Conservation (phyloP, 2,329 filamentous ascomycete genomes). For the Talaromyces sp. region DNA sequence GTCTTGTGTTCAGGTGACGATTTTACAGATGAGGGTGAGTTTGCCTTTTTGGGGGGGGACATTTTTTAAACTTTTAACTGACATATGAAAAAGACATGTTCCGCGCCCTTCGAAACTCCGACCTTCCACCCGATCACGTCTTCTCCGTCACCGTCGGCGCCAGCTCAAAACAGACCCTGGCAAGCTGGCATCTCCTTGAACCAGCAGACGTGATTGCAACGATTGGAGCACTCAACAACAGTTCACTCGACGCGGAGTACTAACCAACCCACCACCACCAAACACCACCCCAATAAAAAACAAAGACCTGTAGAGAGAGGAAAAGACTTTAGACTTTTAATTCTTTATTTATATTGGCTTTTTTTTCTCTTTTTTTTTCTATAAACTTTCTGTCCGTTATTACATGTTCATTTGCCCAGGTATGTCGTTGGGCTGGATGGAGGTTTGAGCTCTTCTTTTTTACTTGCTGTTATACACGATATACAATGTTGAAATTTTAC, state of each 20-base stretch:
- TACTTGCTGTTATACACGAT: not conserved
- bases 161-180: conserved; percentile 85
- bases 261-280: not conserved
- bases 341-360: not conserved
- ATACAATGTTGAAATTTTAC: not conserved
- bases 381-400: not conserved
- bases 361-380: not conserved
- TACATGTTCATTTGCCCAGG: not conserved
- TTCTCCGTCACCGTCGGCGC: conserved; percentile 91
- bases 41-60: too few relatives aligned
- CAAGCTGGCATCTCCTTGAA: conserved; percentile 83
- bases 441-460: not conserved
- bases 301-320: not conserved
- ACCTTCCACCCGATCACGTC: conserved; percentile 59
- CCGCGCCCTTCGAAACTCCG: conserved; percentile 61
- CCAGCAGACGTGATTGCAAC: conserved; percentile 78
- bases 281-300: not conserved
- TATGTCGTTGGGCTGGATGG: not conserved
- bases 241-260: conserved; percentile 9
- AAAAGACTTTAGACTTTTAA: not conserved
- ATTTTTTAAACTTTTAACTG: too few relatives aligned
- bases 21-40: conserved; percentile 88
- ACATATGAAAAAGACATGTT: too few relatives aligned
- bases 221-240: conserved; percentile 49
- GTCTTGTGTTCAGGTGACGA: conserved; percentile 90